A percentile compares a stretch with the other conserved stretches of the same genome.
Conservation (phyloP, 495 filamentous ascomycete species). For the Neurospora sp. region DNA sequence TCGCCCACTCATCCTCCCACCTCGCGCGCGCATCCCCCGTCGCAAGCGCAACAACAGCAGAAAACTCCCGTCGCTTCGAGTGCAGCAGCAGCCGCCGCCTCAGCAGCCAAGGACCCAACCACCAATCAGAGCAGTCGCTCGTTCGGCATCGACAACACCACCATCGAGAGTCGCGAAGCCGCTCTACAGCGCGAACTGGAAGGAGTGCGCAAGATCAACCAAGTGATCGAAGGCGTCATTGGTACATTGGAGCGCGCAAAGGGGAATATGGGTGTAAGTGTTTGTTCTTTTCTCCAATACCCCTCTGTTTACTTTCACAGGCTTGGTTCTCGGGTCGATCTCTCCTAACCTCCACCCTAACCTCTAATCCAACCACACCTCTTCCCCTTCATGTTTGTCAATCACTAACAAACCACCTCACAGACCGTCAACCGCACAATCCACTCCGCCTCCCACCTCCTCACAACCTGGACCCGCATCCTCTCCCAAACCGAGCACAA, state of each 20-base stretch:
- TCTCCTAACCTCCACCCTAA: not conserved
- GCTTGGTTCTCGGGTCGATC: not conserved
- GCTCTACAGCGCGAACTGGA: constrained; percentile 69
- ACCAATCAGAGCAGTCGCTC: constrained; percentile 31
- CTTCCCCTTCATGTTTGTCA: not conserved
- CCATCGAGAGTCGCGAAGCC: constrained; percentile 54
- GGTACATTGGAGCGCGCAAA: constrained; percentile 69
- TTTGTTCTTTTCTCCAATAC: not conserved
- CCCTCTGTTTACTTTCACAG: not conserved
- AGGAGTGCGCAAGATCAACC: constrained; percentile 72
- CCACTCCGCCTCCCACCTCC: constrained; percentile 77
- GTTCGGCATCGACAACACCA: constrained; percentile 44
- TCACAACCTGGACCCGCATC: constrained; percentile 93
- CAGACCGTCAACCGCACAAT: constrained; percentile 83
- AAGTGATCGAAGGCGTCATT: constrained; percentile 76
- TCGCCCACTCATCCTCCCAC: constrained; percentile 46
- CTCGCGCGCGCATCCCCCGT: not conserved
- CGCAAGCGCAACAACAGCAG: not conserved
- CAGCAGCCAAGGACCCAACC: constrained; percentile 32
- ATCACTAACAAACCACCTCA: not conserved
- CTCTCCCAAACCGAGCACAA: constrained; percentile 96
- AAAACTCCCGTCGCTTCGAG: not conserved
- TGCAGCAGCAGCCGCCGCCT: constrained; percentile 7
- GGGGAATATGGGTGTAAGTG: constrained; percentile 77
- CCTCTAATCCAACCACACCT: not conserved